Evolutionary conservation across 139 green algal genomes (phyloP).

Genomic region (Mychonastes homosphaera): DNA sequence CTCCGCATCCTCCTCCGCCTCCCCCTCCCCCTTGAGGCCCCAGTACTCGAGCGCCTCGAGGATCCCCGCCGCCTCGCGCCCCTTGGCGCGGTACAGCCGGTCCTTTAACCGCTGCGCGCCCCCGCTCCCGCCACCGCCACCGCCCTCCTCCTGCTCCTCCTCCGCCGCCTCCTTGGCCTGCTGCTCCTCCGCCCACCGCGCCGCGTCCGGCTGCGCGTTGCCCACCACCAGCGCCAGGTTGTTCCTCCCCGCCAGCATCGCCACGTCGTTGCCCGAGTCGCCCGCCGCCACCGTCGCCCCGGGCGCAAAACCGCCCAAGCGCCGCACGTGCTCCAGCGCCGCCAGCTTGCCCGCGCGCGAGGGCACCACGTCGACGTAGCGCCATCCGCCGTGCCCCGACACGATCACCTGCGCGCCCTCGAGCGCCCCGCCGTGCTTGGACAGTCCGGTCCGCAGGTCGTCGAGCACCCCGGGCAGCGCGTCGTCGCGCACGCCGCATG

Average conservation of each 20-base stretch:
- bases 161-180: not conserved
- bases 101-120: conserved; percentile 8
- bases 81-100: conserved; percentile 13
- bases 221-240: conserved; percentile 62
- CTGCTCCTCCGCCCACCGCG: conserved; percentile 39
- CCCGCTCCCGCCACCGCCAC: not conserved
- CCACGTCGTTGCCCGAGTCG: conserved; percentile 85
- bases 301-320: conserved; percentile 44
- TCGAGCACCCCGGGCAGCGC: conserved; percentile 28
- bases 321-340: conserved; percentile 67
- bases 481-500: conserved; percentile 39
- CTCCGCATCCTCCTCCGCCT: no score
- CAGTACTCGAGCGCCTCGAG: conserved; percentile 58
- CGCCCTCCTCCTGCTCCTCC: not conserved
- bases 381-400: conserved; percentile 29
- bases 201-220: conserved; percentile 69
- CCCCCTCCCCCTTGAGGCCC: conserved; percentile 50
- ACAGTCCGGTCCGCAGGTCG: conserved; percentile 11
- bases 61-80: conserved; percentile 52
- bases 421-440: no score
- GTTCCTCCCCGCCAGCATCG: conserved; percentile 71
- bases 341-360: conserved; percentile 66
- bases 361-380: conserved; percentile 73
- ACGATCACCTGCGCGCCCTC: no score
- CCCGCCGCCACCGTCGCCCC: conserved; percentile 69